phyloP scores from a whole-genome alignment of 345 rosid genomes.

The Excoecaria agallocha region DNA sequence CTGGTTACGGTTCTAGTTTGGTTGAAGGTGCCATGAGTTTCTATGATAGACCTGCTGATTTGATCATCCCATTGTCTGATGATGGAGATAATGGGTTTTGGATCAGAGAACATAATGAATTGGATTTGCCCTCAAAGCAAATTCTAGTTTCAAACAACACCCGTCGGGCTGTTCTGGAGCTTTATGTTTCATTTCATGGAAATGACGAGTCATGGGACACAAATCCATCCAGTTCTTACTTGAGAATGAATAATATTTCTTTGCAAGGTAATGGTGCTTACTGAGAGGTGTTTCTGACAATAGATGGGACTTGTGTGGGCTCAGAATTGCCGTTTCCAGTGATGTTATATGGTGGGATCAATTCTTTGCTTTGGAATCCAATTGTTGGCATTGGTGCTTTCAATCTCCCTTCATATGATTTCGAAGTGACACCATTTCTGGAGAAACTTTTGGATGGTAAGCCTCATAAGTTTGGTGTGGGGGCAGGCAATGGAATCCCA shows the following conservation, averaged over 20 bases:
- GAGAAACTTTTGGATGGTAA: conserved; percentile 18
- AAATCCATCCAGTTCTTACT: conserved; percentile 3
- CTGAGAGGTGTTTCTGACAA: conserved; percentile 23
- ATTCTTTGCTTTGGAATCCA: conserved; percentile 19
- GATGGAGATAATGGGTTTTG: conserved; percentile 13
- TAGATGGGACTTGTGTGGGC: conserved; percentile 20
- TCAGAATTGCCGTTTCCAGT: conserved; percentile 20
- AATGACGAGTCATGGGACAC: conserved; percentile 25
- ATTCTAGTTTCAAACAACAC: conserved; percentile 21
- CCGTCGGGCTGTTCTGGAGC: conserved; percentile 19
- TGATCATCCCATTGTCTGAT: conserved; percentile 20
- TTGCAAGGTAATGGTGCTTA: conserved; percentile 13
- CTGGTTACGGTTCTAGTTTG: neutral
- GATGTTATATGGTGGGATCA: conserved; percentile 13
- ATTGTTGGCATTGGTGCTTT: conserved; percentile 19
- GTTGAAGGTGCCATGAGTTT: neutral
- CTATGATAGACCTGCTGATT: conserved; percentile 10
- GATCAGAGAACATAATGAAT: conserved; percentile 12
- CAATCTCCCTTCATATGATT: conserved; percentile 18
- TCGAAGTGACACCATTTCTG: conserved; percentile 19
- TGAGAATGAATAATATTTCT: conserved; percentile 3
- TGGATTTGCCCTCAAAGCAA: neutral
- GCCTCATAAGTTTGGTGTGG: conserved; percentile 20
- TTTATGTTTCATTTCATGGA: conserved; percentile 26
- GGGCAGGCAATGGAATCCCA: conserved; percentile 8